Base-by-base conservation (phyloP, 2,329 filamentous ascomycete species). In the Penicillium sp. region DNA sequence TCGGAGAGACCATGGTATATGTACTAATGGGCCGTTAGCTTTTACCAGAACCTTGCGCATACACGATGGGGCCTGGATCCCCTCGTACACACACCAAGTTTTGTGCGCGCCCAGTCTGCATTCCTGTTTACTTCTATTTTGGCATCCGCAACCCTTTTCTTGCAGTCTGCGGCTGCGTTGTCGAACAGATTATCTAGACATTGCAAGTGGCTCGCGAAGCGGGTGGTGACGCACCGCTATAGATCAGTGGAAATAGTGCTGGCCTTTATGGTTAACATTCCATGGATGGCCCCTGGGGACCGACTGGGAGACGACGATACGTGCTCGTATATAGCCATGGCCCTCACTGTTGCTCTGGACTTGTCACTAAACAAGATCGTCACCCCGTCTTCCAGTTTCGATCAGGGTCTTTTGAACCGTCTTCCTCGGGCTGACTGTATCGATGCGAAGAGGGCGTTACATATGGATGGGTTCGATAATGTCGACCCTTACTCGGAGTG, bases 31-130 rank as follows among this genome's bases (percentile, higher is more conserved):
- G 12, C 38, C n/a, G 6, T 18, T 25, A 87, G 83, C 60, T 89
- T 88, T 58, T 82, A 87, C 60, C 76, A 82, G 23, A 83, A 85
- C 43, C 76, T 89, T 4, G 81, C 85, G 1, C 86, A 89, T 64
- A 89, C 86, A 0, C 73, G 86, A 64, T 89, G 86, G 86, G 86
- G 86, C 0, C 78, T 88, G 7, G 86, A 88, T 57, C 83, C 84
- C 1, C 65, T 78, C 12, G 72, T 88, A 4, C 86, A 88, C 59
- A 87, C 80, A 0, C 74, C 81, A 15, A 68, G 76, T 0, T 89
- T 87, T 58, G 83, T 86, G 2, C 81, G 84, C 13, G 76, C 77
- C 1, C 81, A 84, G 42, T 89, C 86, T 0, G 79, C 84, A 1
- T 88, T 88, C 61, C 73, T 89, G 1, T 84, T 87, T 59, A 88